Evolutionary conservation across 805 yeast species (phyloP), one percentile per base, ranked within the genome.

Genomic region (Candida quercuum): DNA sequence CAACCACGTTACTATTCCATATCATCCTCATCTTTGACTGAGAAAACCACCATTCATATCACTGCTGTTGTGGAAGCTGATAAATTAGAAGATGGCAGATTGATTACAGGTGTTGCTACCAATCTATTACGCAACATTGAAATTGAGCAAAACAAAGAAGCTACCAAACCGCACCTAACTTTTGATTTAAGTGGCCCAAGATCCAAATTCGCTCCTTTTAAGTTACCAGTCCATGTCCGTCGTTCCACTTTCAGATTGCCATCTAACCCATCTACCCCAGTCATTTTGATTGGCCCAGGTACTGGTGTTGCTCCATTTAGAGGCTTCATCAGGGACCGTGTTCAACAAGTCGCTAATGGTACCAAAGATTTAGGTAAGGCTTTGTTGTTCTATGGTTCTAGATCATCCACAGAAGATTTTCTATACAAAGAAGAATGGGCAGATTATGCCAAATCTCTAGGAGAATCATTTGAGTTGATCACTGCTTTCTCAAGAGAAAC

Each of bases 241-340:
- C 87, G 93, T 63, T 89, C 98, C 6, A 84, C 91, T 40, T 93
- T 91, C 71, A 89, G 88, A 69, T 71, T 93, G 46, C 99, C 99
- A 16, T 71, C 88, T 7, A 86, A 86, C 56, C 82, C 94, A 23
- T 62, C 74, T 3, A 77, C 81, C 23, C 97, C 98, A 14, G 72
- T 91, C 17, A 87, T 91, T 52, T 76, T 89, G 83, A 74, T 91
- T 54, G 99, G 99, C 21, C 98, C 99, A 32, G 99, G 99, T 47
- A 93, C 99, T 3, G 99, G 99, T 61, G 91, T 91, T 35, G 98
- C 99, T 9, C 99, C 99, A 44, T 86, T 93, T 70, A 81, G 99
- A 67, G 99, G 95, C 4, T 91, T 91, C 49, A 63, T 91, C 26
- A 80, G 94, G 66, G 99, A 91, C 59, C 81, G 89, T 54, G 84